phyloP scores from a whole-genome alignment of 768 basidiomycete species.

The Suillus brevipes region DNA sequence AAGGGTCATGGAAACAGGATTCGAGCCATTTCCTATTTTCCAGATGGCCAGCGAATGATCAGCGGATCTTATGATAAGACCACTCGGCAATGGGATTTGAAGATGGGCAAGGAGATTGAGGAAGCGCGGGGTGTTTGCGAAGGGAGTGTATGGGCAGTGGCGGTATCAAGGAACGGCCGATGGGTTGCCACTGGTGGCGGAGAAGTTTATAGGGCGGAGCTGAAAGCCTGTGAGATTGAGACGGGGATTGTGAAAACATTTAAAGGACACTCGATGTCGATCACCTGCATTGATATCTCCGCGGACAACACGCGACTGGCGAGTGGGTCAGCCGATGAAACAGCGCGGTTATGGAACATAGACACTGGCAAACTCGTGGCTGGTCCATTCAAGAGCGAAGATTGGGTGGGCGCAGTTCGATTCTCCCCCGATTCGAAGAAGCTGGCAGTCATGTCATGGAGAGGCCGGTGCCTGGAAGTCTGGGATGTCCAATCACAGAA shows the following conservation, averaged over 20 bases:
- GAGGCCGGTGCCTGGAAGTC: neutral
- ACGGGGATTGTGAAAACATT: neutral
- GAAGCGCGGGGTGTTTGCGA: neutral
- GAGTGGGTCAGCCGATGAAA: neutral
- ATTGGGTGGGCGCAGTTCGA: neutral
- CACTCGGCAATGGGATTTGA: neutral
- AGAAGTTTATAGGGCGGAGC: no score
- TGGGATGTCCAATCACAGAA: neutral
- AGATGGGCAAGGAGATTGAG: neutral
- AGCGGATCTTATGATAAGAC: neutral
- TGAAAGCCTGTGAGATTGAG: neutral
- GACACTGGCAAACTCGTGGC: neutral
- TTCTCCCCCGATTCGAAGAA: neutral
- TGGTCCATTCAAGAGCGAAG: neutral
- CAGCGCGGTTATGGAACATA: neutral
- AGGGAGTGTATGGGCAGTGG: neutral
- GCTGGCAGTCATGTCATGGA: neutral
- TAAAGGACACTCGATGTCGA: rapidly evolving
- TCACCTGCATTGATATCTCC: neutral
- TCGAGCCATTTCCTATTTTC: neutral
- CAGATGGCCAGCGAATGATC: neutral
- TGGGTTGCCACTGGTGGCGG: neutral
- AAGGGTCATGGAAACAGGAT: neutral
- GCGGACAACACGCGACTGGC: neutral
- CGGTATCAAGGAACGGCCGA: neutral